Evolutionary conservation across 202 grass and related monocot genomes (phyloP), one percentile per base, ranked within the genome.

Genomic region (Schoenoplectus tabernaemontani): DNA sequence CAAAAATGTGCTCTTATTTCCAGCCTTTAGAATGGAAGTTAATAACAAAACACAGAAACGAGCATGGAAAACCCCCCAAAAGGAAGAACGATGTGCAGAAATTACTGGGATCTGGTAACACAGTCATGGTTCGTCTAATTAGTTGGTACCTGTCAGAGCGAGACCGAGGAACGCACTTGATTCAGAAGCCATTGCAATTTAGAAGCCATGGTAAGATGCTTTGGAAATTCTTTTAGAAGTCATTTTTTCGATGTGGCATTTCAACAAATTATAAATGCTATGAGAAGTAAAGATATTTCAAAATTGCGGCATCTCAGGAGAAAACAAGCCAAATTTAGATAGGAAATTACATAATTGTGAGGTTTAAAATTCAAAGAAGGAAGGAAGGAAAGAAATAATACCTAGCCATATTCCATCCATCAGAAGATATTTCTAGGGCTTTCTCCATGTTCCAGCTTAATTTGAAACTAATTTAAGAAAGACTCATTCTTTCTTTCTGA

Each of bases 381-480:
- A n/a, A n/a, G n/a, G n/a, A n/a, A n/a, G n/a, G 56, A 60, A 42
- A 59, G 54, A 78, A n/a, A 34, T 30, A 74, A 7, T 78, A 79
- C 77, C 77, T 64, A 79, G 76, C 37, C 30, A 43, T 62, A 43
- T 63, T 79, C 9, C 57, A 41, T 58, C 76, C 76, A 79, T 79
- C 36, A 48, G 42, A 72, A 48, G 33, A 15, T n/a, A 74, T n/a
- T 68, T 37, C n/a, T 12, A 22, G 64, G 17, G 7, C 2, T 64
- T 64, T 10, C 15, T 72, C 43, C 67, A 71, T 71, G 42, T 22
- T 77, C 56, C 12, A 61, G 56, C 20, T n/a, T 78, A 26, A 59
- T 23, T 78, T 78, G 53, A n/a, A 78, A 78, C 54, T 60, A 78
- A 78, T 78, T 78, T 43, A 78, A 61, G 75, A 60, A 78, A 54